These are phyloP conservation scores for Alternaria brassicae DNA, from an alignment of 2,329 filamentous ascomycete species.

Conservation along the genomic window DNA sequence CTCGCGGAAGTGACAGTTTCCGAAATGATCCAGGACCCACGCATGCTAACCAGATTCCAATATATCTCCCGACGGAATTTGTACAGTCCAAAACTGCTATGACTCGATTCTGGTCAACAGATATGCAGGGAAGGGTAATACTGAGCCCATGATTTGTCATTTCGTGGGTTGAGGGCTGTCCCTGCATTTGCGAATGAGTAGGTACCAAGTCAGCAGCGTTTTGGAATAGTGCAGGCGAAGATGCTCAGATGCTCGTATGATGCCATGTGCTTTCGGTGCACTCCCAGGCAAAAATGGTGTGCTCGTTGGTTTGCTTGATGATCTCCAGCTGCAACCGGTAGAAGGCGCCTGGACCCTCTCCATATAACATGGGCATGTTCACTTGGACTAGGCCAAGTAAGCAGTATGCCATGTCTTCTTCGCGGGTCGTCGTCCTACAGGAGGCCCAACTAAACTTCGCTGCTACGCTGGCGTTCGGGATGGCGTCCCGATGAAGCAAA, in stretches of 20 bases:
- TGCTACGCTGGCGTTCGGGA: not conserved
- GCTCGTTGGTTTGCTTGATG: not conserved
- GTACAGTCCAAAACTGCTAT: not conserved
- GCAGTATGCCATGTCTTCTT: not conserved
- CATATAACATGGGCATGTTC: not conserved
- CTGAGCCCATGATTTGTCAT: not conserved
- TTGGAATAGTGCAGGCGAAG: not conserved
- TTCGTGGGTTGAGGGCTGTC: not conserved
- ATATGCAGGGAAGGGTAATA: not conserved
- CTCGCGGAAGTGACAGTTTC: not conserved
- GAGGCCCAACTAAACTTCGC: not conserved
- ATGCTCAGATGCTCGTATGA: not conserved
- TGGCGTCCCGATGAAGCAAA: not conserved
- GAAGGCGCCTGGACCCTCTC: not conserved
- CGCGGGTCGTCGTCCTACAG: not conserved
- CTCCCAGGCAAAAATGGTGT: not conserved
- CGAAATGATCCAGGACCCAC: not conserved
- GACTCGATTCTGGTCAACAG: not conserved
- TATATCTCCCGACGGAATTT: not conserved
- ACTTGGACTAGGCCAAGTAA: not conserved
- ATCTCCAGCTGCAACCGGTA: not conserved
- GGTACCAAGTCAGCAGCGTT: not conserved
- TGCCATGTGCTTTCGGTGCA: not conserved
- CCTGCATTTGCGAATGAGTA: not conserved
- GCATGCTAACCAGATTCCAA: not conserved